A percentile compares a stretch with the other conserved stretches of the same genome.
These are phyloP conservation scores for Cytospora piceae DNA, from an alignment of 2,329 filamentous ascomycete species.

Conservation along the genomic window DNA sequence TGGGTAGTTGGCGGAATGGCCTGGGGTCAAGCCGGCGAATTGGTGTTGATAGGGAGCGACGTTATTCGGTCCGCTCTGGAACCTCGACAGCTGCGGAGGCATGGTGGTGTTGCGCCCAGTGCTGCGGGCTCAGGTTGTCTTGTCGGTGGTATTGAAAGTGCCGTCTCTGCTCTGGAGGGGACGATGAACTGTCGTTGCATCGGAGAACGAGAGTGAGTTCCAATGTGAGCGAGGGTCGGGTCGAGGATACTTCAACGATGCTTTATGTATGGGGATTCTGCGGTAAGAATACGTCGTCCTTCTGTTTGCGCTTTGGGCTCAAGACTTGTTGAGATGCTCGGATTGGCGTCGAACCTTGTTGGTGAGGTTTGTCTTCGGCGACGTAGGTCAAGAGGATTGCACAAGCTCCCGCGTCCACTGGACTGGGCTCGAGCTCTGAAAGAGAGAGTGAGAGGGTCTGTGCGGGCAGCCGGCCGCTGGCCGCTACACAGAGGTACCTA, in stretches of 20 bases:
- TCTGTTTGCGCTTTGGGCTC: neutral
- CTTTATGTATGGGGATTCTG: constrained; percentile 5
- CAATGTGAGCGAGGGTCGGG: constrained; percentile 16
- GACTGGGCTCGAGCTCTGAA: constrained; percentile 10
- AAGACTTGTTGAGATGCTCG: constrained; percentile 4
- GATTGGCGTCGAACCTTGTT: neutral
- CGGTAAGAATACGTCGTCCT: neutral
- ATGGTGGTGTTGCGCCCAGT: constrained; percentile 40
- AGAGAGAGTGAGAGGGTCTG: neutral
- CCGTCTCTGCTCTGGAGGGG: constrained; percentile 29
- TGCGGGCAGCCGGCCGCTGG: neutral
- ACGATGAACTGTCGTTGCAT: constrained; percentile 26
- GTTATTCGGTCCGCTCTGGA: constrained; percentile 50
- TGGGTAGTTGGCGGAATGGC: constrained; percentile 50
- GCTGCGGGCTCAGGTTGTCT: constrained; percentile 15
- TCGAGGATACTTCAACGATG: neutral
- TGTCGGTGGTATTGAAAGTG: constrained; percentile 26
- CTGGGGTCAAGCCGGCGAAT: constrained; percentile 59
- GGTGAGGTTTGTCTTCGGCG: constrained; percentile 14
- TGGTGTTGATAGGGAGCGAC: constrained; percentile 54
- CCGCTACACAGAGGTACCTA: too few species aligned
- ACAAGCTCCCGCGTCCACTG: constrained; percentile 9
- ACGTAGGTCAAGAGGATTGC: constrained; percentile 18
- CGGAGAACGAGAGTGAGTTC: constrained; percentile 23
- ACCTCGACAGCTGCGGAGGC: constrained; percentile 50